Percentiles rank a stretch among this genome's conserved stretches.
Conservation (phyloP, 2,329 filamentous ascomycete genomes). For the Sporothrix mexicana region DNA sequence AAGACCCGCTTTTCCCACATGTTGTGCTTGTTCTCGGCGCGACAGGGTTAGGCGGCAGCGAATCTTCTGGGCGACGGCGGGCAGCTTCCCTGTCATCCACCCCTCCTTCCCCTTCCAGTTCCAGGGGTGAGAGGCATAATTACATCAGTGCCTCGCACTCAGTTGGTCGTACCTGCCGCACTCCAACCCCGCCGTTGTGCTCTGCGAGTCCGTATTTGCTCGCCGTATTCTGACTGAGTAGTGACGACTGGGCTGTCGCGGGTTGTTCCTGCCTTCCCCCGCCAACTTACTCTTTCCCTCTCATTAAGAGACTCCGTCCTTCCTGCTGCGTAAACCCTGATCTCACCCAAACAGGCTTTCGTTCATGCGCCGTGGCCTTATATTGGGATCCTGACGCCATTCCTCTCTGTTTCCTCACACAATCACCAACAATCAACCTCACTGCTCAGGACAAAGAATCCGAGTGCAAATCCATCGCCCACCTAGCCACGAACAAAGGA, state of each 20-base stretch:
- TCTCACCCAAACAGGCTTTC: conserved; percentile 32
- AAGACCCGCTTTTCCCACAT: conserved; percentile 29
- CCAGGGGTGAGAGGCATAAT: conserved; percentile 29
- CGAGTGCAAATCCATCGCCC: no score
- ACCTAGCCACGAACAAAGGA: background rate
- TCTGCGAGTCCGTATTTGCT: conserved; percentile 8
- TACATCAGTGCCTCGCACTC: conserved; percentile 33
- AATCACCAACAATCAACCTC: background rate
- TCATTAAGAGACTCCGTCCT: conserved; percentile 18
- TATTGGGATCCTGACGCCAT: conserved; percentile 27
- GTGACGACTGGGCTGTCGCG: conserved; percentile 20
- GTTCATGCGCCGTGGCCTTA: conserved; percentile 32
- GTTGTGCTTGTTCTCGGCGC: background rate
- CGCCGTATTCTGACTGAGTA: conserved; percentile 14
- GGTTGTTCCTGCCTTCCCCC: conserved; percentile 23
- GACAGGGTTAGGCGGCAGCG: conserved; percentile 28
- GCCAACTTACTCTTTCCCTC: conserved; percentile 25
- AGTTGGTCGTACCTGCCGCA: conserved; percentile 28
- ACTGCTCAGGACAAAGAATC: conserved; percentile 1
- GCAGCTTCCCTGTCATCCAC: conserved; percentile 10
- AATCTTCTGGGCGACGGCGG: conserved; percentile 23
- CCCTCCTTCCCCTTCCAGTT: conserved; percentile 20
- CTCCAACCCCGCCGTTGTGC: conserved; percentile 4
- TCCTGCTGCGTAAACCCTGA: conserved; percentile 23
- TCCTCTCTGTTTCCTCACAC: background rate